Evolutionary conservation across 176 grass and related monocot species (phyloP), one percentile per base, ranked within the genome.

Genomic region (Hyparrhenia diplandra): DNA sequence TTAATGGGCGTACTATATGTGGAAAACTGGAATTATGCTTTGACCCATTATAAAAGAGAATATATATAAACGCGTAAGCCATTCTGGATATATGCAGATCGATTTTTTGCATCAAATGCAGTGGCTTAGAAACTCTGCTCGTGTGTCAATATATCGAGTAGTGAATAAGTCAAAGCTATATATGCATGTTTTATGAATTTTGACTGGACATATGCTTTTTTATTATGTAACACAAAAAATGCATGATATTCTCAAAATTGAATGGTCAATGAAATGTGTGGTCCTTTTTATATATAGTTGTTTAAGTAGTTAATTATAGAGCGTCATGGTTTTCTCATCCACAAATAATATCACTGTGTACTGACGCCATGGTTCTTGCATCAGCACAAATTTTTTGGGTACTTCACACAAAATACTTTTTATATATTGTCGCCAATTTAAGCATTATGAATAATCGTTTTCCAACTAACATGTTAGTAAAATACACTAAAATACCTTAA

Each of bases 11-110:
- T 66, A 49, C 16, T 47, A 5, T 52, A 18, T 71, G 42, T 43
- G 71, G 82, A 85, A 76, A 89, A 80, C 31, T 76, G 66, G 72
- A 65, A 81, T 65, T 85, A 62, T 81, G 68, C 55, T 81, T 85
- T 85, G 77, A 85, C 82, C n/a, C 69, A 24, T 27, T 17, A 46
- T 12, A 58, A 71, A 81, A 63, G 40, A 21, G 51, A 88, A 62
- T 75, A 24, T 51, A n/a, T 49, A 47, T 42, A n/a, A n/a, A n/a
- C n/a, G n/a, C n/a, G 18, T 39, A 8, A 61, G 32, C 3, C 27
- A 21, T 45, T 78, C 28, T 12, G 24, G 13, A n/a, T n/a, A n/a
- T n/a, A 49, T 17, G 18, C 29, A 66, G 11, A 10, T 36, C 20
- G 39, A 28, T n/a, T n/a, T 37, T 46, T 32, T 5, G 5, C 5